A percentile compares a stretch with the other conserved stretches of the same genome.
phyloP scores from a whole-genome alignment of 371 early-diverging fungal species.

The Mortierella polycephala region DNA sequence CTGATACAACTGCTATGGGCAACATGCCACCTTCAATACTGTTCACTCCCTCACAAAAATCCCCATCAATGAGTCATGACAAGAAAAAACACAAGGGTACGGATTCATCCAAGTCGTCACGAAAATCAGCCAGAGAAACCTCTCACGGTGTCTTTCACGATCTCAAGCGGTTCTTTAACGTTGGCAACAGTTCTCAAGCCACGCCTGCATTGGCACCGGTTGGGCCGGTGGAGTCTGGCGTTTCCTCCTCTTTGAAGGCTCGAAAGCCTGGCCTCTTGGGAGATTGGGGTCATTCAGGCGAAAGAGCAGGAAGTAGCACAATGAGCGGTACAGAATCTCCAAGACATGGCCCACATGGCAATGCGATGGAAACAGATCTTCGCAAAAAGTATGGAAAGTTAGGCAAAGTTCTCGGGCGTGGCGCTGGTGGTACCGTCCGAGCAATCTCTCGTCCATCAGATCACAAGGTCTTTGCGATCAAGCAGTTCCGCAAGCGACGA shows the following conservation, averaged over 20 bases:
- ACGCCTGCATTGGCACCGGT: constrained; percentile 1
- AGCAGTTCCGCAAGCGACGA: constrained; percentile 81
- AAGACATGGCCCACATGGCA: constrained; percentile 21
- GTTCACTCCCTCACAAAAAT: constrained; percentile 4
- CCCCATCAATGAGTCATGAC: background rate
- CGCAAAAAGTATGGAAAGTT: constrained; percentile 48
- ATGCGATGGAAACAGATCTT: constrained; percentile 43
- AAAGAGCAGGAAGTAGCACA: background rate
- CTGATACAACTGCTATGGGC: constrained; percentile 13
- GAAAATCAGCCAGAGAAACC: constrained; percentile 49
- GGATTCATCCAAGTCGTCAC: constrained; percentile 3
- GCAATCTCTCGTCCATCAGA: constrained; percentile 64
- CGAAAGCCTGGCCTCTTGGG: constrained; percentile 18
- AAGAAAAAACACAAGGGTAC: constrained; percentile 15
- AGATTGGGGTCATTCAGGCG: constrained; percentile 1
- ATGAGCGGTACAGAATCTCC: constrained; percentile 14
- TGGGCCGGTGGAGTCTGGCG: background rate
- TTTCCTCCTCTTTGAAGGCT: constrained; percentile 9
- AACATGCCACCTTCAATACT: constrained; percentile 1
- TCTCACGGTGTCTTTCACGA: constrained; percentile 61
- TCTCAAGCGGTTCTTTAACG: constrained; percentile 61
- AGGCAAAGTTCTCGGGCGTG: constrained; percentile 75
- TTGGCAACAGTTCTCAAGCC: constrained; percentile 8
- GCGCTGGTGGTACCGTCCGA: constrained; percentile 80
- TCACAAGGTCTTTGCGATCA: constrained; percentile 75